Percentiles rank a stretch among this genome's conserved stretches.
These are phyloP conservation scores for Termitomyces sp. DNA, from an alignment of 768 basidiomycete species.

Conservation along the genomic window DNA sequence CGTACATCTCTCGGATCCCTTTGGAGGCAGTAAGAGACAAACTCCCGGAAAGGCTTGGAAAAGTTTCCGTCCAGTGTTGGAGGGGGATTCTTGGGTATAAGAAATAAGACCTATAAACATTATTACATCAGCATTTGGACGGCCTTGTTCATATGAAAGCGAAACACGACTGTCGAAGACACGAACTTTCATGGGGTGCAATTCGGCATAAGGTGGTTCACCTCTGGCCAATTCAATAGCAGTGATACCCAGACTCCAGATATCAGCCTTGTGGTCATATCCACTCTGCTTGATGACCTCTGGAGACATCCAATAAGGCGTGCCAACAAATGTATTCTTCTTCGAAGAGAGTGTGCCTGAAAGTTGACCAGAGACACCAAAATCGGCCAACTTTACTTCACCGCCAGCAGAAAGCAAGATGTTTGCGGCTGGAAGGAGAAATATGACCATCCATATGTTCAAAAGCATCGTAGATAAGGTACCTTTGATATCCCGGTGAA, in stretches of 20 bases:
- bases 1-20: constrained; percentile 88
- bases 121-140: neutral
- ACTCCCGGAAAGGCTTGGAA: constrained; percentile 90
- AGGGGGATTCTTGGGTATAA: constrained; percentile 97
- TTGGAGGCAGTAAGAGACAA: constrained; percentile 88
- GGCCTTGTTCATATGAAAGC: neutral
- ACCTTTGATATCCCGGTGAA: constrained; percentile 99
- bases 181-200: constrained; percentile 97
- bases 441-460: neutral
- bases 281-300: constrained; percentile 99
- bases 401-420: constrained; percentile 88
- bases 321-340: constrained; percentile 98
- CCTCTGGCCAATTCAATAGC: constrained; percentile 97
- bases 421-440: constrained; percentile 67
- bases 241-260: constrained; percentile 97
- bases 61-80: constrained; percentile 88
- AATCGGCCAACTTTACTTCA: constrained; percentile 97
- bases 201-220: constrained; percentile 95
- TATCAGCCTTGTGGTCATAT: constrained; percentile 98
- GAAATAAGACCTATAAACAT: constrained; percentile 74
- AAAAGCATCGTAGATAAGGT: constrained; percentile 5
- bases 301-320: constrained; percentile 99
- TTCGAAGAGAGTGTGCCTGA: constrained; percentile 89
- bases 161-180: neutral
- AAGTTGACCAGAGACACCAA: constrained; percentile 96